These are phyloP conservation scores for Cladosporium phlei DNA, from an alignment of 2,329 filamentous ascomycete genomes.

Conservation along the genomic window DNA sequence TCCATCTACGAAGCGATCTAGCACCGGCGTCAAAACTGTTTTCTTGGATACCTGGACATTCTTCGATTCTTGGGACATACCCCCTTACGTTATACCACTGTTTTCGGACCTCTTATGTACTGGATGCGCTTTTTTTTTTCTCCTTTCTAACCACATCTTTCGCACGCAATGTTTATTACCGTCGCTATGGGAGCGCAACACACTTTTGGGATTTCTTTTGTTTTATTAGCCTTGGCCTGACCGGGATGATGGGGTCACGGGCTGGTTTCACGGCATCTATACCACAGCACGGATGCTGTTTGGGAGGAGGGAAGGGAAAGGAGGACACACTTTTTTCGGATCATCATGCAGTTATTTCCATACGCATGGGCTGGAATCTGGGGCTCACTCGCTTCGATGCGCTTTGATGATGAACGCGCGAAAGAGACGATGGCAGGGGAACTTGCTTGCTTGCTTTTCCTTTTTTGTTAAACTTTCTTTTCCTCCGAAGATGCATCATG, in stretches of 20 bases:
- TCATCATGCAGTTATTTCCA: too few relatives aligned
- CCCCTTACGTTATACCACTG: slow-evolving; percentile 7
- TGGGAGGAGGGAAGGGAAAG: not conserved
- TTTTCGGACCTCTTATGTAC: slow-evolving; percentile 3
- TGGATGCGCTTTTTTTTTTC: slow-evolving; percentile 7
- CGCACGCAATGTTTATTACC: slow-evolving; percentile 5
- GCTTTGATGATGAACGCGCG: too few relatives aligned
- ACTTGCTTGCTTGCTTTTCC: too few relatives aligned
- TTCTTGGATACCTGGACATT: slow-evolving; percentile 11
- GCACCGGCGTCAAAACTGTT: slow-evolving; percentile 18
- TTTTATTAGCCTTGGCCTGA: not conserved
- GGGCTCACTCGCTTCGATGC: too few relatives aligned
- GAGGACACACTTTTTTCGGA: too few relatives aligned
- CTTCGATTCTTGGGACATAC: slow-evolving; percentile 1
- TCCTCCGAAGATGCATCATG: too few relatives aligned
- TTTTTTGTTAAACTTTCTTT: too few relatives aligned
- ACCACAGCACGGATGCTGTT: not conserved
- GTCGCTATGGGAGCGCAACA: slow-evolving; percentile 5
- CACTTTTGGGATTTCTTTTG: slow-evolving; percentile 4
- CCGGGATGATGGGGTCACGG: too few relatives aligned
- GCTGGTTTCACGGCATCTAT: too few relatives aligned
- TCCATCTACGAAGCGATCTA: slow-evolving; percentile 23
- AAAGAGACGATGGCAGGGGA: too few relatives aligned
- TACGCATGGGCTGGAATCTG: too few relatives aligned
- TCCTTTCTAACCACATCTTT: slow-evolving; percentile 1